phyloP scores from a whole-genome alignment of 768 basidiomycete species.

The Hebeloma cylindrosporum region DNA sequence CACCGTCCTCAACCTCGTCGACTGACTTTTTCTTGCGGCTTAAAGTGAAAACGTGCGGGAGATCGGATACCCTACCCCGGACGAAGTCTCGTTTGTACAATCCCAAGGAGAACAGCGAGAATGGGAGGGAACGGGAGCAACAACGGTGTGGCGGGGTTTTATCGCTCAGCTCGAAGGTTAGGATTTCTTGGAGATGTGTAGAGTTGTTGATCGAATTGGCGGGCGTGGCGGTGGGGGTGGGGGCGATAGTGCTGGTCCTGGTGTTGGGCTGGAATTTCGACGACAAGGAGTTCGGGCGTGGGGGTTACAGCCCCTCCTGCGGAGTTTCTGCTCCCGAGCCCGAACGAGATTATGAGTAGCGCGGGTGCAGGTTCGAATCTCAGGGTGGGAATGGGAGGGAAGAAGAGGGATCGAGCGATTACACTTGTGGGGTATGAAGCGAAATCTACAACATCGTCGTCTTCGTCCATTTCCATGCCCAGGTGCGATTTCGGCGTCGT shows the following conservation, averaged over 20 bases:
- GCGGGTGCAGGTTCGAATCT: slow-evolving; percentile 4
- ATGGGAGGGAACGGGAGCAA: slow-evolving; percentile 1
- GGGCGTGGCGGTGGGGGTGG: slow-evolving; percentile 52
- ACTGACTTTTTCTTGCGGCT: slow-evolving; percentile 25
- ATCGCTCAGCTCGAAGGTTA: slow-evolving; percentile 72
- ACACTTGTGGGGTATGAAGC: slow-evolving; percentile 70
- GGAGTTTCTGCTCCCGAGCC: too few species aligned
- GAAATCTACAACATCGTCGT: slow-evolving; percentile 28
- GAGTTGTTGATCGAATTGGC: slow-evolving; percentile 85
- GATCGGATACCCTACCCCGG: slow-evolving; percentile 49
- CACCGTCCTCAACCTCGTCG: slow-evolving; percentile 54
- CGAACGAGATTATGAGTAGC: not conserved
- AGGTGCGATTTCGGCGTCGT: too few species aligned
- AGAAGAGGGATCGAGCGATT: slow-evolving; percentile 63
- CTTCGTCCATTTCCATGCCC: not conserved
- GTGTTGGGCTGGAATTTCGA: not conserved
- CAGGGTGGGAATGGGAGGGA: slow-evolving; percentile 23
- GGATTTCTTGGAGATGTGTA: slow-evolving; percentile 89
- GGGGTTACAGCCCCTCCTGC: too few species aligned
- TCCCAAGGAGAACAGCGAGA: not conserved
- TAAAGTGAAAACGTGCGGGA: slow-evolving; percentile 47
- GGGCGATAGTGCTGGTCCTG: slow-evolving; percentile 8
- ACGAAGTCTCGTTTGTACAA: not conserved
- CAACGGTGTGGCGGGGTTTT: slow-evolving; percentile 45
- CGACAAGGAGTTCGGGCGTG: too few species aligned